These are phyloP conservation scores for Lycium barbarum DNA, from an alignment of 257 asterid genomes.

Conservation along the genomic window DNA sequence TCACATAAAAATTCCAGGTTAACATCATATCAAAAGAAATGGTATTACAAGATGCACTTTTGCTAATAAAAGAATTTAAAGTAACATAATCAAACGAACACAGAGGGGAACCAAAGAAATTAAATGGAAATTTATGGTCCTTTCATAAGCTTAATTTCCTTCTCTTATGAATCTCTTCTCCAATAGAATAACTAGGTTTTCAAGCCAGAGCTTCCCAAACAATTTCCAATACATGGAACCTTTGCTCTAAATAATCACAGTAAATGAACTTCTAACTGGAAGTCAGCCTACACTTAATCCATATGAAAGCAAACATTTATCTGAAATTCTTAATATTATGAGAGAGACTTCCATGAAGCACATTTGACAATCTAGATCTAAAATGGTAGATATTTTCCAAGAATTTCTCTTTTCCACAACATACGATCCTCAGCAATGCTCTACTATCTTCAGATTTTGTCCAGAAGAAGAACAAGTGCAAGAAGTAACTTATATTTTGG, in stretches of 20 bases:
- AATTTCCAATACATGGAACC: neutral
- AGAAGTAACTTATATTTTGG: neutral
- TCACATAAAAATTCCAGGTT: slow-evolving; percentile 26
- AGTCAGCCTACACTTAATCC: neutral
- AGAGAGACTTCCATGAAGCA: neutral
- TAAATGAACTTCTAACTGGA: slow-evolving; percentile 19
- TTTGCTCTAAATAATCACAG: neutral
- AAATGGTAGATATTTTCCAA: neutral
- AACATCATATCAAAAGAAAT: neutral
- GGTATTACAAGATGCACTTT: neutral
- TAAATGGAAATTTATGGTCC: neutral
- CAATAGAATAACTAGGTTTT: slow-evolving; percentile 1
- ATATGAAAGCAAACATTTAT: neutral
- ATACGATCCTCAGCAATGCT: neutral
- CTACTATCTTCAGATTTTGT: neutral
- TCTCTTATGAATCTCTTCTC: slow-evolving; percentile 14
- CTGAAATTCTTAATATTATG: neutral
- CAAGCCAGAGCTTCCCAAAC: neutral
- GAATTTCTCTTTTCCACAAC: neutral
- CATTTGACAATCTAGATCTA: neutral
- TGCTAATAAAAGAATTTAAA: neutral
- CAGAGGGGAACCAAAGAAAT: neutral
- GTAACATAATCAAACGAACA: neutral
- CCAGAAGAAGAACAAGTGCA: neutral
- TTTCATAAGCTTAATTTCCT: neutral